These are phyloP conservation scores for Penicillium verhagenii DNA, from an alignment of 495 filamentous ascomycete genomes.

Conservation along the genomic window DNA sequence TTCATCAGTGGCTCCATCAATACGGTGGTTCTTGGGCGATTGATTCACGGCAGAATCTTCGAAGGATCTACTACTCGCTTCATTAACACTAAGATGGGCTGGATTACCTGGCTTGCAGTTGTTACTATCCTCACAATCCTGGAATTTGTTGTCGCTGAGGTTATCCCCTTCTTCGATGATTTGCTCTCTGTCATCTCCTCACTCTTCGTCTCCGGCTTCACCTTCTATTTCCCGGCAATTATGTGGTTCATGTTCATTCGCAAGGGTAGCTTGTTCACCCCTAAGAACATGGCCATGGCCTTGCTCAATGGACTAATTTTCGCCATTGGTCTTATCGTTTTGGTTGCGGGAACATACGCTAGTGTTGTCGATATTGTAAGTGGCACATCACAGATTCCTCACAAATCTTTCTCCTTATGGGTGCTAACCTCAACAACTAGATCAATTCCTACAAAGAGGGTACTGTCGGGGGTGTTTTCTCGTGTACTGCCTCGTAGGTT, in stretches of 20 bases:
- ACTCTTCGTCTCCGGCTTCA: slow-evolving; percentile 13
- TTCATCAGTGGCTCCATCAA: slow-evolving; percentile 62
- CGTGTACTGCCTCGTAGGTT: background rate
- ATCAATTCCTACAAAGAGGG: background rate
- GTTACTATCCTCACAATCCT: slow-evolving; percentile 51
- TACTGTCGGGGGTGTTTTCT: background rate
- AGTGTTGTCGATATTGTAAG: slow-evolving; percentile 55
- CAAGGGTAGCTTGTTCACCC: slow-evolving; percentile 29
- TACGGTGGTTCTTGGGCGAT: slow-evolving; percentile 53
- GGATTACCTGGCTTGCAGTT: slow-evolving; percentile 54
- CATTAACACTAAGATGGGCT: slow-evolving; percentile 27
- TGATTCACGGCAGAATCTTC: slow-evolving; percentile 57
- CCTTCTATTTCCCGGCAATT: slow-evolving; percentile 34
- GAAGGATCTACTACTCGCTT: slow-evolving; percentile 45
- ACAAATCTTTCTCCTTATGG: background rate
- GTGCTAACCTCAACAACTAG: background rate
- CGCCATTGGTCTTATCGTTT: slow-evolving; percentile 38
- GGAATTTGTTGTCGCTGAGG: slow-evolving; percentile 62
- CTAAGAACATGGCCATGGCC: slow-evolving; percentile 20
- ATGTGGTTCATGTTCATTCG: slow-evolving; percentile 59
- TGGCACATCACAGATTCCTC: slow-evolving; percentile 1
- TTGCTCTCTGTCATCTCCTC: slow-evolving; percentile 55
- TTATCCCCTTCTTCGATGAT: slow-evolving; percentile 63
- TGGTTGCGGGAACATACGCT: slow-evolving; percentile 54
- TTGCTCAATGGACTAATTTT: slow-evolving; percentile 14